phyloP scores from a whole-genome alignment of 768 basidiomycete species.

The Boletus tomentosulus region DNA sequence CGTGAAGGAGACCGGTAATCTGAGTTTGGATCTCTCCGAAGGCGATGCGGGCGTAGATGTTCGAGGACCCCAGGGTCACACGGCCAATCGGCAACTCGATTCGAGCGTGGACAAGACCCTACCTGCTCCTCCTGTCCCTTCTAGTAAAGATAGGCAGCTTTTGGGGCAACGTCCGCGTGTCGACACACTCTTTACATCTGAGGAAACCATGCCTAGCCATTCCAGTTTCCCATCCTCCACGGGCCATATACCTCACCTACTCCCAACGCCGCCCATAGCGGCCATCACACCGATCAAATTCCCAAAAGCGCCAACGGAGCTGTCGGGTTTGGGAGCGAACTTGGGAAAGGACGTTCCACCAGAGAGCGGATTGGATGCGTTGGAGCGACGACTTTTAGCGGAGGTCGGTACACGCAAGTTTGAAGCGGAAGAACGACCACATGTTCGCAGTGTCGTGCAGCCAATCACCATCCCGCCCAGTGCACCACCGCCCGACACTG shows the following conservation, averaged over 20 bases:
- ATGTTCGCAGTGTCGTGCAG: constrained; percentile 36
- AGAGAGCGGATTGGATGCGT: constrained; percentile 66
- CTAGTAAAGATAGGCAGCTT: constrained; percentile 31
- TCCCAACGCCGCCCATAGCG: constrained; percentile 51
- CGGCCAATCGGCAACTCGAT: constrained; percentile 13
- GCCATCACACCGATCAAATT: constrained; percentile 37
- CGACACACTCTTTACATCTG: constrained; percentile 30
- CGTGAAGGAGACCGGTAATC: constrained; percentile 25
- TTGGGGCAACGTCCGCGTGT: constrained; percentile 20
- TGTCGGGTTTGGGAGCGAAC: constrained; percentile 23
- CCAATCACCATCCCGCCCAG: constrained; percentile 38
- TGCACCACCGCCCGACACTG: constrained; percentile 18
- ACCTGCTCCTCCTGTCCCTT: constrained; percentile 53
- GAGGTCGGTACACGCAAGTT: constrained; percentile 67
- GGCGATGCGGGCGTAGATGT: constrained; percentile 19
- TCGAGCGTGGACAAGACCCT: constrained; percentile 52
- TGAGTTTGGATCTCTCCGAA: constrained; percentile 23
- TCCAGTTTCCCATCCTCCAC: constrained; percentile 12
- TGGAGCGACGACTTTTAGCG: constrained; percentile 62
- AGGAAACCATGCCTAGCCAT: constrained; percentile 6
- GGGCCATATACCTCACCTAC: constrained; percentile 25
- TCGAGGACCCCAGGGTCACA: constrained; percentile 17
- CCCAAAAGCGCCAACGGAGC: constrained; percentile 30
- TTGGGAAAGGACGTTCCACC: constrained; percentile 16
- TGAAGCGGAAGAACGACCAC: constrained; percentile 29